These are phyloP conservation scores for Wickerhamomyces pijperi DNA, from an alignment of 805 yeast genomes.

Conservation along the genomic window DNA sequence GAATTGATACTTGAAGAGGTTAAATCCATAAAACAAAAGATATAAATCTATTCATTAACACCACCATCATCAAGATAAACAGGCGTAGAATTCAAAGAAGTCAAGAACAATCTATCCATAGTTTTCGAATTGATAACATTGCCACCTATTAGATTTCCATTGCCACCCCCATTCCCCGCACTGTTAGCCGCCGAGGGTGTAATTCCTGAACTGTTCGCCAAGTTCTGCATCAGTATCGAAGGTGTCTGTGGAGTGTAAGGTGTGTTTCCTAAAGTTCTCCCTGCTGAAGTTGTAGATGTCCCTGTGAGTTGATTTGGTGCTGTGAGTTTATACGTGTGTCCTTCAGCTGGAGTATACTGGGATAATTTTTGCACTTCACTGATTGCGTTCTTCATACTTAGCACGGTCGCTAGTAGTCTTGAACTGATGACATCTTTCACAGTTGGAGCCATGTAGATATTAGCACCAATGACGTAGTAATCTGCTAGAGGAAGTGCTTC, in stretches of 20 bases:
- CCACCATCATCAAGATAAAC: constrained; percentile 10
- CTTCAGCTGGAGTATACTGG: constrained; percentile 48
- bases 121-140: constrained; percentile 2
- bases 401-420: constrained; percentile 31
- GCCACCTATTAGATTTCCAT: background rate
- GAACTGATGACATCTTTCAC: constrained; percentile 64
- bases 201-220: no score
- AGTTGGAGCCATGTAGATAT: constrained; percentile 82
- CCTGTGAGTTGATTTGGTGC: constrained; percentile 2
- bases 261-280: constrained; percentile 15
- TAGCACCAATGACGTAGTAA: constrained; percentile 84
- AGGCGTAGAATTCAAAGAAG: constrained; percentile 14
- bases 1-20: no score
- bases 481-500: constrained; percentile 52
- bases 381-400: constrained; percentile 34
- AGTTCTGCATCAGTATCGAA: constrained; percentile 5
- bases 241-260: constrained; percentile 18
- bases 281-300: constrained; percentile 5
- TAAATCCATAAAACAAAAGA: no score
- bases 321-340: constrained; percentile 34
- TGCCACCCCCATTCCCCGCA: no score
- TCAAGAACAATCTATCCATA: constrained; percentile 16
- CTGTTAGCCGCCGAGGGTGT: no score
- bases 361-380: constrained; percentile 36
- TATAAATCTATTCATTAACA: constrained; percentile 5